Evolutionary conservation across 306 rosid species (phyloP), one percentile per base, ranked within the genome.

Genomic region (Lathyrus oleraceus): DNA sequence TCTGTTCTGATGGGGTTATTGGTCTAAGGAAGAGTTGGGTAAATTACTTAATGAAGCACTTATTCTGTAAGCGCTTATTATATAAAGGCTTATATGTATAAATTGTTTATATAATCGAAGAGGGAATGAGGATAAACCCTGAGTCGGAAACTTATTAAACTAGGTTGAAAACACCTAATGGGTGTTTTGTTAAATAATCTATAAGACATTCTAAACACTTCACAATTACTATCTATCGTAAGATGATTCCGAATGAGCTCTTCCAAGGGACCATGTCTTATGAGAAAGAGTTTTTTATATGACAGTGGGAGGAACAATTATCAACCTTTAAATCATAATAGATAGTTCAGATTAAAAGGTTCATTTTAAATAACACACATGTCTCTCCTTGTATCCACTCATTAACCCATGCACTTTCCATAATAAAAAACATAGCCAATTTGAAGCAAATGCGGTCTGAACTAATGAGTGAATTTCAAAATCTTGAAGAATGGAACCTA

Each of bases 1-100:
- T 28, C 69, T 63, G 38, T 30, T 14, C 19, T 12, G 69, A 57
- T 61, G 42, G 48, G 14, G 73, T 63, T 39, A 12, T 44, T n/a
- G n/a, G 51, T 45, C 17, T n/a, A n/a, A 15, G 20, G 9, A n/a
- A 45, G 52, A 15, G 19, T 47, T 47, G 10, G 20, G 16, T 47
- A 15, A n/a, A 47, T 47, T n/a, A 17, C 19, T 47, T 14, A 47
- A 47, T 15, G 16, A 44, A 4, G 4, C 4, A 7, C 45, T 40
- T 40, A 40, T 40, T 45, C 3, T 13, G 19, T n/a, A 11, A 40
- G 45, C 13, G 13, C 20, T n/a, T 47, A 47, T 47, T 16, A 2
- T 47, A n/a, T 45, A n/a, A n/a, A 45, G 52, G 52, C 19, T 14
- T 14, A n/a, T 14, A n/a, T 5, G 8, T n/a, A 45, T 45, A 45